Evolutionary conservation across 768 basidiomycete genomes (phyloP), one percentile per base, ranked within the genome.

Genomic region (Agaricus blazei): DNA sequence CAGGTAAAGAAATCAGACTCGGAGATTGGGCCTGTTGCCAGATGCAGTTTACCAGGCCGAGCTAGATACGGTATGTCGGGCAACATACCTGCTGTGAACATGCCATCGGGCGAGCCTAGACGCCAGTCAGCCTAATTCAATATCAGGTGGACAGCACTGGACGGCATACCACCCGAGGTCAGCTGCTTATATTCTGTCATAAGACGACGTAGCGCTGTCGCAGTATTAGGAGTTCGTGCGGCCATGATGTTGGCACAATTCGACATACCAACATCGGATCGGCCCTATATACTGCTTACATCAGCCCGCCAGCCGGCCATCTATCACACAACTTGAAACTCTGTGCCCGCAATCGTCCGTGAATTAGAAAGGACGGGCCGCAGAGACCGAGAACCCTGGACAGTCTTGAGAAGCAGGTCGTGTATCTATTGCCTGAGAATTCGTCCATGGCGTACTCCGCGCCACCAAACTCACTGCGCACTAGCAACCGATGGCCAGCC

Each of bases 1-100:
- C 94, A 96, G 54, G 86, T 88, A 70, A 97, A 93, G 76, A 98
- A 92, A 70, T 97, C 93, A 54, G 87, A 84, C 71, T 97, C 93
- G 52, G 90, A 86, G 61, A 95, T 77, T 38, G 93, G 93, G 1
- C 93, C 93, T 88, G 23, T 65, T 60, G 58, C 51, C 59, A 58
- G 47, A 27, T 45, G 56, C 15, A 54, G 57, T 41, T 52, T 48
- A 40, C 54, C 34, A 48, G 51, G 19, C 34, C 26, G 19, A 19
- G 19, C 19, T 52, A 29, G 15, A 19, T 26, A 48, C 23, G 49
- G 59, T 26, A 44, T 48, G 58, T 57, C 41, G 47, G 15, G 41
- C 38, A 40, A 52, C 68, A 56, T 59, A 81, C 88, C 92, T 58
- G 95, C 94, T 48, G 94, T 96, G 67, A 97, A 97, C 93, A 98